phyloP scores from a whole-genome alignment of 139 green algal species.

The Chlorella sp. region DNA sequence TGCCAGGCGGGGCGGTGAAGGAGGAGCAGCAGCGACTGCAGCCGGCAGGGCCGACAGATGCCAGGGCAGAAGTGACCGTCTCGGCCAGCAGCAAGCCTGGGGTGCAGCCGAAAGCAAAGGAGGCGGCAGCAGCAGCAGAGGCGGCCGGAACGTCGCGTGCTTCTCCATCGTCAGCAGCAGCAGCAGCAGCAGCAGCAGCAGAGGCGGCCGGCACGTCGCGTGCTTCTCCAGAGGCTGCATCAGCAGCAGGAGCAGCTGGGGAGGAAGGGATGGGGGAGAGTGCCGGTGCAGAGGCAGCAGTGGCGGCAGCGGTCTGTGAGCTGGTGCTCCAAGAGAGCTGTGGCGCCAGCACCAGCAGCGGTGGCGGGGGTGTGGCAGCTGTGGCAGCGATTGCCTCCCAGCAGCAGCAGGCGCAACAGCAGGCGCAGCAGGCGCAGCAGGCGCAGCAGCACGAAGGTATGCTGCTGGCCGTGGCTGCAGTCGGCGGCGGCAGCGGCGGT shows the following conservation, averaged over 20 bases:
- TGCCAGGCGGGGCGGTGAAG: neutral
- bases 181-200: neutral
- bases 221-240: neutral
- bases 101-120: neutral
- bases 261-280: neutral
- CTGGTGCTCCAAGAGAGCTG: conserved; percentile 5
- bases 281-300: neutral
- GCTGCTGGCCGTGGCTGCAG: neutral
- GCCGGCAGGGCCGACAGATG: neutral
- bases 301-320: conserved; percentile 14
- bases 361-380: neutral
- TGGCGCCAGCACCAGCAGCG: neutral
- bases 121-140: neutral
- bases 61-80: too few relatives aligned
- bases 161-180: neutral
- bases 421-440: conserved; percentile 1
- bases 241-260: neutral
- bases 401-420: neutral
- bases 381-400: neutral
- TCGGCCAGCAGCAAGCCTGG: neutral
- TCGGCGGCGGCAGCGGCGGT: neutral
- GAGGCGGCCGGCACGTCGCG: neutral
- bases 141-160: neutral
- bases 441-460: neutral
- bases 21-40: neutral